A percentile compares a stretch with the other conserved stretches of the same genome.
These are phyloP conservation scores for Malus sylvestris DNA, from an alignment of 306 rosid genomes.

Conservation along the genomic window DNA sequence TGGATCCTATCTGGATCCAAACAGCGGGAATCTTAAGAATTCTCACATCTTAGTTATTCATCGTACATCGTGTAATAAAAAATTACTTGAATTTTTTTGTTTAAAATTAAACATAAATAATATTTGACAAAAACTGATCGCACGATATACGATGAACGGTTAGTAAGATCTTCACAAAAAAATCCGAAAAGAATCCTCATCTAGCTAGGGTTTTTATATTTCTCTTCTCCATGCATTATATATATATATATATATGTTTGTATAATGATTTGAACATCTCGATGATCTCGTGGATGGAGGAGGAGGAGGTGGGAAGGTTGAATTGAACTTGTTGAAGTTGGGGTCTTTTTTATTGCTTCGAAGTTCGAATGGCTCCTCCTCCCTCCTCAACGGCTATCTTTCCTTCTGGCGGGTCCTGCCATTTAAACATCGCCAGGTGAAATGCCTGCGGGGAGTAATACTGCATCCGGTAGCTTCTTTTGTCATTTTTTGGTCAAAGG, in stretches of 20 bases:
- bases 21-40: fast-evolving
- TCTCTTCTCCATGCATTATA: background rate
- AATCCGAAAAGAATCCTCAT: no score
- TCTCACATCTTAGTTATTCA: no score
- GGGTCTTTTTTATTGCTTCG: constrained; percentile 23
- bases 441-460: background rate
- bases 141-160: no score
- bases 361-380: constrained; percentile 20
- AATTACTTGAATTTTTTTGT: no score
- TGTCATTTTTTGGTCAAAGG: background rate
- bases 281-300: constrained; percentile 5
- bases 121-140: fast-evolving
- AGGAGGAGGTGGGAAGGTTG: background rate
- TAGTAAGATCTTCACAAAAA: fast-evolving
- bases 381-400: constrained; percentile 51
- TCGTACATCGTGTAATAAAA: fast-evolving
- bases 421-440: background rate
- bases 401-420: constrained; percentile 30
- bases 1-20: no score
- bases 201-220: background rate
- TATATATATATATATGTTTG: background rate
- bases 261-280: constrained; percentile 3
- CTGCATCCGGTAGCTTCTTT: background rate
- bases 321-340: background rate
- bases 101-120: no score